These are phyloP conservation scores for Tylopilus sp. DNA, from an alignment of 768 basidiomycete species.

Conservation along the genomic window DNA sequence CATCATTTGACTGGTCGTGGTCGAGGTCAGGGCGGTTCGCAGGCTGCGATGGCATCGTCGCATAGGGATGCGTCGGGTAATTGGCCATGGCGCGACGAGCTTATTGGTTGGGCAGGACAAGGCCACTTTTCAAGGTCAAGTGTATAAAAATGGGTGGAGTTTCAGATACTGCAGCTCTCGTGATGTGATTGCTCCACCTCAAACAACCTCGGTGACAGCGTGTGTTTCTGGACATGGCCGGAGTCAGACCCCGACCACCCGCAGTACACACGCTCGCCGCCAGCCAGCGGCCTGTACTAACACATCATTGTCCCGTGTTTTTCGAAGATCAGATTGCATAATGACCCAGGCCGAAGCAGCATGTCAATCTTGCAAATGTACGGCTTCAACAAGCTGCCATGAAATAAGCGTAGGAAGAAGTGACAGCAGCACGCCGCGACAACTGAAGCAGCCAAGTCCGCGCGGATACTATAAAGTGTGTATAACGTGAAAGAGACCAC, in stretches of 20 bases:
- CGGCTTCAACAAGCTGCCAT: not conserved
- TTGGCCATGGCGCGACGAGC: conserved; percentile 21
- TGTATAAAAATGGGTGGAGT: conserved; percentile 24
- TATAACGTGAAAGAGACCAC: not conserved
- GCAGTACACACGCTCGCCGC: not conserved
- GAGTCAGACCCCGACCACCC: conserved; percentile 26
- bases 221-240: conserved; percentile 3
- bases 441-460: not conserved
- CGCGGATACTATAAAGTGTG: not conserved
- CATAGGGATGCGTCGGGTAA: conserved; percentile 28
- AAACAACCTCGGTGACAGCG: conserved; percentile 21
- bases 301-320: not conserved
- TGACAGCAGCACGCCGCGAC: not conserved
- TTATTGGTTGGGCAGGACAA: conserved; percentile 8
- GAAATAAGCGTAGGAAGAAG: conserved; percentile 1
- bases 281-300: not conserved
- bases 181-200: conserved; percentile 22
- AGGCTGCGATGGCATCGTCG: conserved; percentile 17
- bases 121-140: conserved; percentile 11
- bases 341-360: conserved; percentile 1
- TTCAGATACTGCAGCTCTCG: conserved; percentile 20
- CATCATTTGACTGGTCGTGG: conserved; percentile 31
- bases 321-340: conserved; percentile 4
- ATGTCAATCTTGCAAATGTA: conserved; percentile 5
- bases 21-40: conserved; percentile 21